Percentiles rank a stretch among this genome's conserved stretches.
phyloP scores from a whole-genome alignment of 1,139 yeast genomes.

The Starmera stellimalicola region DNA sequence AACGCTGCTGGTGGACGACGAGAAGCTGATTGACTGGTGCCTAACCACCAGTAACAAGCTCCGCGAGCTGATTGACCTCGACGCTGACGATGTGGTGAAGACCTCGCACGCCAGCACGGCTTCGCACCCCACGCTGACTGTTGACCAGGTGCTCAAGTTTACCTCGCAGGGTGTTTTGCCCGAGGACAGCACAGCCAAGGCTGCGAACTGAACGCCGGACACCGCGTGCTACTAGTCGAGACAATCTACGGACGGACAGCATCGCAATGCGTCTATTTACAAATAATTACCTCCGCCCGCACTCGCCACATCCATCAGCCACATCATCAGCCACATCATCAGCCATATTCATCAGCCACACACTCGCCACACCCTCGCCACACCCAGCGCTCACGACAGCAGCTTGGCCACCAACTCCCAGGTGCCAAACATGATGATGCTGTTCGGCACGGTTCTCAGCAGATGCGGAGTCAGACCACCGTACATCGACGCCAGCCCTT shows the following conservation, averaged over 20 bases:
- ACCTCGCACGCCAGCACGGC: slow-evolving; percentile 10
- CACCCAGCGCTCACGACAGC: slow-evolving; percentile 29
- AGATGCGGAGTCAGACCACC: slow-evolving; percentile 97
- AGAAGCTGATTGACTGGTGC: slow-evolving; percentile 58
- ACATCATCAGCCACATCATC: too few relatives aligned
- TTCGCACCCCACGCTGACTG: slow-evolving; percentile 20
- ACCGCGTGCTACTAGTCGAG: too few relatives aligned
- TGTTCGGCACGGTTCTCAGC: slow-evolving; percentile 93
- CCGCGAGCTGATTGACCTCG: not conserved
- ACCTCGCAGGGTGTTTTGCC: slow-evolving; percentile 32
- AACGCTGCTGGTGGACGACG: slow-evolving; percentile 30
- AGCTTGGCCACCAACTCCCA: slow-evolving; percentile 88
- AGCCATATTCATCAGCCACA: too few relatives aligned
- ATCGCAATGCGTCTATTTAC: too few relatives aligned
- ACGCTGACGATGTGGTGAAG: slow-evolving; percentile 4
- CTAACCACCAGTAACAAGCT: slow-evolving; percentile 27
- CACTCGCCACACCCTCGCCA: not conserved
- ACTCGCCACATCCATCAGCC: too few relatives aligned
- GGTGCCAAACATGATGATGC: slow-evolving; percentile 97
- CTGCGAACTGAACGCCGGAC: too few relatives aligned
- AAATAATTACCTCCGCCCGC: too few relatives aligned
- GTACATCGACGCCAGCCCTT: slow-evolving; percentile 88
- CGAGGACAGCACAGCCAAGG: slow-evolving; percentile 2
- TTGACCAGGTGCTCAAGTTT: slow-evolving; percentile 28
- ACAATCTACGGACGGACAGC: too few relatives aligned